Evolutionary conservation across 2,329 filamentous ascomycete species (phyloP).

Genomic region (Monilinia fructicola): DNA sequence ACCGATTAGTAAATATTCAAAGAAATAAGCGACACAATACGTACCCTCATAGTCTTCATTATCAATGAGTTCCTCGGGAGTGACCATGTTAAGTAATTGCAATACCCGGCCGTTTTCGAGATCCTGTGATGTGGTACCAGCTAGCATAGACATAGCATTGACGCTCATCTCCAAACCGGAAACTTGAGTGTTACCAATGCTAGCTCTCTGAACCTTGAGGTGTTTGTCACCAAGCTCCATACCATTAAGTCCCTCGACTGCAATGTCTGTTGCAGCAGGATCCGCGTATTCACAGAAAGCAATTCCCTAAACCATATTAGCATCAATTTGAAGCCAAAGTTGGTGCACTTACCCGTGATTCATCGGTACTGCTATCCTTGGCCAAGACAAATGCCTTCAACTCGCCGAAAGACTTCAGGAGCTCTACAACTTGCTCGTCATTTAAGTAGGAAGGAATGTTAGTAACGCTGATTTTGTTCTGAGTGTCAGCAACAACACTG

Average conservation of each 20-base stretch:
- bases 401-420: slow-evolving; percentile 87
- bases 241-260: slow-evolving; percentile 85
- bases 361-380: slow-evolving; percentile 80
- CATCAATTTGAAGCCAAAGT: slow-evolving; percentile 13
- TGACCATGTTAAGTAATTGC: slow-evolving; percentile 98
- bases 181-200: slow-evolving; percentile 91
- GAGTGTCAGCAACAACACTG: slow-evolving; percentile 81
- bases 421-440: slow-evolving; percentile 88
- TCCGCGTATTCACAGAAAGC: slow-evolving; percentile 96
- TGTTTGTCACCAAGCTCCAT: slow-evolving; percentile 89
- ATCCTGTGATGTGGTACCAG: slow-evolving; percentile 78
- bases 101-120: slow-evolving; percentile 80
- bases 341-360: slow-evolving; percentile 70
- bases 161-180: slow-evolving; percentile 92
- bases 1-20: slow-evolving; percentile 41
- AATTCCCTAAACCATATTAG: slow-evolving; percentile 65
- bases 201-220: slow-evolving; percentile 83
- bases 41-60: slow-evolving; percentile 92
- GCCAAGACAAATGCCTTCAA: slow-evolving; percentile 89
- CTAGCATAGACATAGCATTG: slow-evolving; percentile 96
- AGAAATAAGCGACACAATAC: slow-evolving; percentile 28
- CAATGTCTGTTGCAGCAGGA: slow-evolving; percentile 71
- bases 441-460: slow-evolving; percentile 86
- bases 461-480: slow-evolving; percentile 91
- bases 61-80: slow-evolving; percentile 89